phyloP scores from a whole-genome alignment of 176 grass and related monocot genomes.

The Carex scoparia region DNA sequence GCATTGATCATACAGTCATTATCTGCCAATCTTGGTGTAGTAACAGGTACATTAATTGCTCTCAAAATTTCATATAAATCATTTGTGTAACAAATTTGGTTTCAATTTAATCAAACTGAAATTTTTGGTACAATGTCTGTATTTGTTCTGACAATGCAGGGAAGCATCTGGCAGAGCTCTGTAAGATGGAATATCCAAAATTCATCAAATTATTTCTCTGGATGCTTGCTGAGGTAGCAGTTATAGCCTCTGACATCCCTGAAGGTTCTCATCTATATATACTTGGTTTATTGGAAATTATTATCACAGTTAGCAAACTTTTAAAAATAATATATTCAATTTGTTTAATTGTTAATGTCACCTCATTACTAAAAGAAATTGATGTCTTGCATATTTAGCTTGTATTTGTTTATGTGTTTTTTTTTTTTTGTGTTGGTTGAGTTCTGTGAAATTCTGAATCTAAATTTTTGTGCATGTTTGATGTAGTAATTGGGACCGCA shows the following conservation, averaged over 20 bases:
- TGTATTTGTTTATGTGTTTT: no score
- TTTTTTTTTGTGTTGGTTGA: neutral
- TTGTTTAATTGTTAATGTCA: no score
- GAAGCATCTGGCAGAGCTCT: conserved; percentile 64
- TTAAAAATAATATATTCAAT: neutral
- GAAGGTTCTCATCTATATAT: conserved; percentile 33
- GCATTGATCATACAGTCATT: conserved; percentile 75
- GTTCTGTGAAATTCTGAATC: neutral
- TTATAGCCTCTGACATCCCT: conserved; percentile 72
- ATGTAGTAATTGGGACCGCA: conserved; percentile 69
- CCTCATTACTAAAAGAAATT: no score
- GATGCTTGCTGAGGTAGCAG: conserved; percentile 53
- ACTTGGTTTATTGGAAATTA: neutral
- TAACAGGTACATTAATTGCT: conserved; percentile 48
- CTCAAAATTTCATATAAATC: neutral
- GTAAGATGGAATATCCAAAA: conserved; percentile 64
- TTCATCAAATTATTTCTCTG: conserved; percentile 54
- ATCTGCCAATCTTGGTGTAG: conserved; percentile 61
- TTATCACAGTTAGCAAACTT: no score
- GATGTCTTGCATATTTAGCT: no score
- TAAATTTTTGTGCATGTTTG: neutral
- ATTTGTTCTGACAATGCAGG: conserved; percentile 25
- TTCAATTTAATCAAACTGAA: conserved; percentile 17
- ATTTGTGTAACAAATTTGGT: neutral
- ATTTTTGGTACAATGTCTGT: neutral